A percentile compares a stretch with the other conserved stretches of the same genome.
Evolutionary conservation across 192 early-diverging fungal genomes (phyloP).

Genomic region (Jimgerdemannia flammicorona): DNA sequence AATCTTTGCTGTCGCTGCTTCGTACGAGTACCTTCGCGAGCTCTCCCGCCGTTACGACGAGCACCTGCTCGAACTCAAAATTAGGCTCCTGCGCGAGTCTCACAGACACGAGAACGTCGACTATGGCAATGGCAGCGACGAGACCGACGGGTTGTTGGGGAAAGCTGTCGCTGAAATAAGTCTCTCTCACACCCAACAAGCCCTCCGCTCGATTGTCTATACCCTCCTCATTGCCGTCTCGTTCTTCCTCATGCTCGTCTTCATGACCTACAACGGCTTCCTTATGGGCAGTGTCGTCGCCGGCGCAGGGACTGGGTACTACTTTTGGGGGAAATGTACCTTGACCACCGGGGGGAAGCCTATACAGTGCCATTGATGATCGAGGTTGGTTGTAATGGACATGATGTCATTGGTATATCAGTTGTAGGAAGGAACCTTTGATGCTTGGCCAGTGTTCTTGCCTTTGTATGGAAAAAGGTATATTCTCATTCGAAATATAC

Average conservation of each 20-base stretch:
- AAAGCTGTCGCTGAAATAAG: slow-evolving; percentile 5
- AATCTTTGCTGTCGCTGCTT: slow-evolving; percentile 43
- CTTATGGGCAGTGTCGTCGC: slow-evolving; percentile 63
- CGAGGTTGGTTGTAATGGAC: too few relatives aligned
- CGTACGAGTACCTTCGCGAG: slow-evolving; percentile 43
- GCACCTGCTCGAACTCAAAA: slow-evolving; percentile 22
- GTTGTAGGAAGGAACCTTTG: too few relatives aligned
- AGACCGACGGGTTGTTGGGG: slow-evolving; percentile 18
- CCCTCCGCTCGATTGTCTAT: slow-evolving; percentile 62
- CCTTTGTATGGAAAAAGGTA: too few relatives aligned
- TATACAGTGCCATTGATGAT: not conserved
- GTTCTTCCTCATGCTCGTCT: slow-evolving; percentile 75
- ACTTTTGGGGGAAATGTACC: slow-evolving; percentile 35
- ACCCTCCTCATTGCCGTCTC: slow-evolving; percentile 63
- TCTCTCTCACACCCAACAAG: slow-evolving; percentile 40
- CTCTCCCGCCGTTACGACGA: slow-evolving; percentile 33
- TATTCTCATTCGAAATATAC: too few relatives aligned
- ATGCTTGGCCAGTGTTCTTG: too few relatives aligned
- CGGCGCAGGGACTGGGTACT: slow-evolving; percentile 67
- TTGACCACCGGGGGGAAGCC: slow-evolving; percentile 4
- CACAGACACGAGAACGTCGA: slow-evolving; percentile 1
- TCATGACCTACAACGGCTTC: slow-evolving; percentile 83
- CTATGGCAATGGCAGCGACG: slow-evolving; percentile 12
- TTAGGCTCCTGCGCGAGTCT: slow-evolving; percentile 16
- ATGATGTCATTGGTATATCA: too few relatives aligned